Evolutionary conservation across 768 basidiomycete species (phyloP), one percentile per base, ranked within the genome.

Genomic region (Boletales sp.): DNA sequence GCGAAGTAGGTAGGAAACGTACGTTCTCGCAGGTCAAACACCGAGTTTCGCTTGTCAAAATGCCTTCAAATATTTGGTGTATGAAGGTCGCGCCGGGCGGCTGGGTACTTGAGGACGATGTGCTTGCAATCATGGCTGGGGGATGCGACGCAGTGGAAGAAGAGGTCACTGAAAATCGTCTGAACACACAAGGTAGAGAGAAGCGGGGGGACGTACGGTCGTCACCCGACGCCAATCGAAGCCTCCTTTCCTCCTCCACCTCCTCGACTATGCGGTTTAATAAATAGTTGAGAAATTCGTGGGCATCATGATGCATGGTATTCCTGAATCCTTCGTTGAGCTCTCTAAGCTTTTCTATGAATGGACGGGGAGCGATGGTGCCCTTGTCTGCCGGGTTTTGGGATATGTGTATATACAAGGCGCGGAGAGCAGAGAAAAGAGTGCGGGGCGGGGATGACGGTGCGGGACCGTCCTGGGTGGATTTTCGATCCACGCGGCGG

Each of bases 21-120:
- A 95, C 94, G 40, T 90, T 97, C 73, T 99, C 97, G 78, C 97
- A 99, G 11, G 94, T 94, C 55, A 99, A 72, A 71, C 97, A 99
- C 27, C 94, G 83, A 24, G 97, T 99, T 75, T 99, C 97, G 67
- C 94, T 97, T 9, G 97, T 98, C 52, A 99, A 71, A 2, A 82
- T 77, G 27, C 97, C 97, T 67, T 98, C 92, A 59, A 98, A 98
- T 44, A 98, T 80, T 47, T 80, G 83, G 62, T 98, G 97, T 2
- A 98, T 85, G 55, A 97, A 81, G 0, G 94, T 95, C 30, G 80
- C 70, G 45, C 77, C 75, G 11, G 73, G 72, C n/a, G 74, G 71
- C 37, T 74, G 63, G 21, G 70, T 68, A 31, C 74, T 77, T 17
- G 77, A 74, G 50, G 75, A 76, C 41, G 79, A 80, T 45, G 67